Evolutionary conservation across 352 stramenopile species (phyloP).

Genomic region (Globisporangium yorkense): DNA sequence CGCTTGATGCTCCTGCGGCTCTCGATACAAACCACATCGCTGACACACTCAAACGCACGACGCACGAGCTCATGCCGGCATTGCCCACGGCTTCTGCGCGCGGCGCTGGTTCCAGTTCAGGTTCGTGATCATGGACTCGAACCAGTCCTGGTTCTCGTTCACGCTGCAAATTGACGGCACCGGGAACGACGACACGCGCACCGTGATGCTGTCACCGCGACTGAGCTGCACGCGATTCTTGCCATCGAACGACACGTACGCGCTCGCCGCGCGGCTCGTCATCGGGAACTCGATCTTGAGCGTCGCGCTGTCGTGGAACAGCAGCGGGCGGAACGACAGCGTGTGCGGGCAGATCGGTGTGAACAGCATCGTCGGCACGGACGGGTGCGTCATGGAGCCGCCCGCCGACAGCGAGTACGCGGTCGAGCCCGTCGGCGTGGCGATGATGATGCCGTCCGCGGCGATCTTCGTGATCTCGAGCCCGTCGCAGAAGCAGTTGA

Average conservation of each 20-base stretch:
- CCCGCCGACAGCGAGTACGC: conserved; percentile 97
- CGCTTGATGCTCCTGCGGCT: not conserved
- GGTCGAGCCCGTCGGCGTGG: conserved; percentile 96
- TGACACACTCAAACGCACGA: not conserved
- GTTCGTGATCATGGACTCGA: conserved; percentile 89
- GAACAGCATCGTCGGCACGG: conserved; percentile 96
- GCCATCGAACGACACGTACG: conserved; percentile 90
- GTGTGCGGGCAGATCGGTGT: conserved; percentile 99
- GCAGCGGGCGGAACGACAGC: conserved; percentile 89
- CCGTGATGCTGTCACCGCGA: conserved; percentile 78
- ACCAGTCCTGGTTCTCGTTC: conserved; percentile 91
- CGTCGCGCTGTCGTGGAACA: conserved; percentile 89
- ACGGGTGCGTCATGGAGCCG: conserved; percentile 96
- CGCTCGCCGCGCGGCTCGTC: conserved; percentile 58
- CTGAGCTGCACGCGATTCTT: conserved; percentile 87
- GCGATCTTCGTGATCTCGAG: conserved; percentile 94
- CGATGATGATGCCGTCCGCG: conserved; percentile 98
- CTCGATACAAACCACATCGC: not conserved
- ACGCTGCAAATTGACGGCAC: conserved; percentile 82
- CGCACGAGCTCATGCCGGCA: conserved; percentile 10
- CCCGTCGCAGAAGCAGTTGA: conserved; percentile 97
- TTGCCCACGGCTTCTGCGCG: conserved; percentile 69
- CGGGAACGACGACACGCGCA: conserved; percentile 85
- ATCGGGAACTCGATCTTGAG: conserved; percentile 88
- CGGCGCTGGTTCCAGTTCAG: conserved; percentile 91